Base-by-base conservation (phyloP, 768 basidiomycete species). In the Lactifluus echinatus region DNA sequence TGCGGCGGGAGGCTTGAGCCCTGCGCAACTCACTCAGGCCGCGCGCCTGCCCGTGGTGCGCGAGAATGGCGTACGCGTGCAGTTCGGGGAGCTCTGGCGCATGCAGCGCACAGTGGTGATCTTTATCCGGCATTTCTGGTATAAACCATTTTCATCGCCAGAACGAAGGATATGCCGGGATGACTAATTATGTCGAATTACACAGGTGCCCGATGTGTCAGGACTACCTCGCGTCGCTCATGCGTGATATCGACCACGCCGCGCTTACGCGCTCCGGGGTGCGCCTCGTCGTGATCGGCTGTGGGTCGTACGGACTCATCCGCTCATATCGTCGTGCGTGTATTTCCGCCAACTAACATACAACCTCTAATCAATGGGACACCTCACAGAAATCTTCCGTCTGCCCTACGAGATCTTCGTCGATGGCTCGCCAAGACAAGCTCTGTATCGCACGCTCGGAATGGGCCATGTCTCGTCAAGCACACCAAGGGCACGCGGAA, bases 91-190 rank as follows among this genome's bases (percentile, higher is more conserved):
- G 23, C 69, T 95, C 39, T 84, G 85, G 65, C 74, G 66, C 45
- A 67, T 74, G 11, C 73, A 75, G 60, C 78, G 74, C 67, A 86
- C 85, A 0, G 77, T 93, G 60, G 82, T 92, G 51, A 71, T 93
- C 40, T 95, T 95, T 73, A 85, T 96, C 61, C 76, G 93, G 42
- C 89, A 92, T 69, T 93, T 93, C 71, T 89, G 84, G 87, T 79
- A 49, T 56, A 68, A 4, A n/a, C 34, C n/a, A 2, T 29, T 21
- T 34, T 44, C 10, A 8, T 28, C 15, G 21, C 26, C 62, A n/a
- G n/a, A n/a, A n/a, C 17, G 8, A 36, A 36, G 7, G n/a, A 11
- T 31, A 56, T 57, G 57, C 14, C 19, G 23, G 46, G 12, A 44
- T 63, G 47, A 61, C 50, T 51, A 23, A 50, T 28, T n/a, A 17